A percentile compares a stretch with the other conserved stretches of the same genome.
These are phyloP conservation scores for Trypanosoma boissoni DNA, from an alignment of 208 protist species.

Conservation along the genomic window DNA sequence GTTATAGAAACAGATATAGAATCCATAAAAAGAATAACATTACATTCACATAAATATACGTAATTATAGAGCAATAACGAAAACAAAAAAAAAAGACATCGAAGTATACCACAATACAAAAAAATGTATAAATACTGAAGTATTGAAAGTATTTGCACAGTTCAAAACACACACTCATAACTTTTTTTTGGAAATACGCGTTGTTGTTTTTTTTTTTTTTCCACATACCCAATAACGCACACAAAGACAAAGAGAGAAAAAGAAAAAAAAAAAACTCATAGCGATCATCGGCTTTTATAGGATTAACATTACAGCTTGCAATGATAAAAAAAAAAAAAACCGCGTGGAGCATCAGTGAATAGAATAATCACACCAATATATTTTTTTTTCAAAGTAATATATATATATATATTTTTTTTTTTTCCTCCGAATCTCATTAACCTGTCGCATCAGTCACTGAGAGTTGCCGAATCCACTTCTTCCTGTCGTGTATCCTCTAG, in stretches of 20 bases:
- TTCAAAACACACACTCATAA: too few species aligned
- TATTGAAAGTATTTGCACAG: neutral
- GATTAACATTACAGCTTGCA: neutral
- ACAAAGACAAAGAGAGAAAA: neutral
- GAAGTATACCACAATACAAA: slow-evolving; percentile 9
- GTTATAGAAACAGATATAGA: neutral
- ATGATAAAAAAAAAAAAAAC: slow-evolving; percentile 12
- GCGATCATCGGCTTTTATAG: neutral
- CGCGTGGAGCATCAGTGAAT: neutral
- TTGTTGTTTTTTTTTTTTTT: too few species aligned
- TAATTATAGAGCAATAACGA: neutral
- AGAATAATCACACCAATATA: neutral
- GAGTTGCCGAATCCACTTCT: slow-evolving; percentile 24
- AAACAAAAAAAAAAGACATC: neutral
- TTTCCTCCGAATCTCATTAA: neutral
- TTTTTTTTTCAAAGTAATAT: slow-evolving; percentile 5
- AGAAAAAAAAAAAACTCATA: neutral
- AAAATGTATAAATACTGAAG: neutral
- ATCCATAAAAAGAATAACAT: neutral
- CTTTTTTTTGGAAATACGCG: too few species aligned
- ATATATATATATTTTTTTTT: neutral
- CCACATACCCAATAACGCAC: too few species aligned
- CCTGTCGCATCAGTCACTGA: slow-evolving; percentile 21
- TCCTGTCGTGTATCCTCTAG: slow-evolving; percentile 60
- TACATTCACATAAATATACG: neutral